Percentiles rank a stretch among this genome's conserved stretches.
Evolutionary conservation across 495 filamentous ascomycete species (phyloP).

Genomic region (Aspergillus sclerotiicarbonarius): DNA sequence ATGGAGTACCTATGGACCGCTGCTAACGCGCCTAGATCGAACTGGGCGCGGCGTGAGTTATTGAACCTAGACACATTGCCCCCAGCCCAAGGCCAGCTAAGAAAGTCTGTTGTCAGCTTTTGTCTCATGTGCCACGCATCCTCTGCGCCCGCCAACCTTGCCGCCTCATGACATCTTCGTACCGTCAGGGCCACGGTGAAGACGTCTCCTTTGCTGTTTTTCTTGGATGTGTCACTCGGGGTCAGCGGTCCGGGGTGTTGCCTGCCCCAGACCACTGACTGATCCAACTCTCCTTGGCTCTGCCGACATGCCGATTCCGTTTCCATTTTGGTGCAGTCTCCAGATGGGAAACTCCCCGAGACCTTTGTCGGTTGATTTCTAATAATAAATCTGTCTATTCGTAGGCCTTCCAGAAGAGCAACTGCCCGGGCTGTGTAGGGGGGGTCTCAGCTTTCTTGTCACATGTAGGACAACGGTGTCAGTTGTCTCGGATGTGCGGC

Average conservation of each 20-base stretch:
- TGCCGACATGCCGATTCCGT: too few species aligned
- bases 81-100: not conserved
- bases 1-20: not conserved
- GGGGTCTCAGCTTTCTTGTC: not conserved
- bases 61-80: not conserved
- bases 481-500: not conserved
- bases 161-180: not conserved
- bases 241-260: too few species aligned
- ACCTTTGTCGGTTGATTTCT: not conserved
- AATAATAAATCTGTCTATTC: not conserved
- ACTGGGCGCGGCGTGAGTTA: not conserved
- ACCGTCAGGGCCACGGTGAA: not conserved
- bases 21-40: not conserved
- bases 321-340: too few species aligned
- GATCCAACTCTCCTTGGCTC: too few species aligned
- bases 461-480: not conserved
- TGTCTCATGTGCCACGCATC: slow-evolving; percentile 1
- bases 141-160: not conserved
- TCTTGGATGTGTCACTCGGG: too few species aligned
- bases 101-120: not conserved
- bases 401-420: not conserved
- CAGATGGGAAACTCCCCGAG: not conserved
- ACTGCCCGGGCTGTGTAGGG: not conserved
- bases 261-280: too few species aligned
- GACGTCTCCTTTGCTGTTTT: too few species aligned